Conservation (phyloP, 768 basidiomycete genomes). For the Boletus reticuloceps region DNA sequence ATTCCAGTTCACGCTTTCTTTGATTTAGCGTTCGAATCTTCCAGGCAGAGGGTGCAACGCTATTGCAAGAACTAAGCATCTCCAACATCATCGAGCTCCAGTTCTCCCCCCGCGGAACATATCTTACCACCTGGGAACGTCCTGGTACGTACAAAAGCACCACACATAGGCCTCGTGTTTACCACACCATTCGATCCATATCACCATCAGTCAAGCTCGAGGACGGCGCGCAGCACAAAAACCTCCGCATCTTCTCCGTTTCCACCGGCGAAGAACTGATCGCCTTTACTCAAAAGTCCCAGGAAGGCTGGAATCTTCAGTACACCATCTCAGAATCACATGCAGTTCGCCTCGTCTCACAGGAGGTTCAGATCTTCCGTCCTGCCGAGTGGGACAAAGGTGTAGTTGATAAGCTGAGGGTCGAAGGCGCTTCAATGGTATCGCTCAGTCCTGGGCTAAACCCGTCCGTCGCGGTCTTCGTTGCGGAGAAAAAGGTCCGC, state of each 20-base stretch:
- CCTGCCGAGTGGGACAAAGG: conserved; percentile 81
- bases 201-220: conserved; percentile 68
- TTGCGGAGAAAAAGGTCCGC: conserved; percentile 87
- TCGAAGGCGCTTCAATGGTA: conserved; percentile 79
- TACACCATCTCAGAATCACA: conserved; percentile 89
- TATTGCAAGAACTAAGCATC: conserved; percentile 72
- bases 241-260: conserved; percentile 86
- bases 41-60: conserved; percentile 68
- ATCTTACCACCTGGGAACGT: conserved; percentile 94
- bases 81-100: conserved; percentile 78
- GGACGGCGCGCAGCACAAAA: conserved; percentile 90
- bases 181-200: conserved; percentile 4
- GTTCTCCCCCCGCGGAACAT: conserved; percentile 93
- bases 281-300: conserved; percentile 86
- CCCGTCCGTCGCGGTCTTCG: conserved; percentile 87
- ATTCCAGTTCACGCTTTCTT: conserved; percentile 11
- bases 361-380: conserved; percentile 81
- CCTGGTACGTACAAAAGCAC: conserved; percentile 47
- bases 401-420: conserved; percentile 74
- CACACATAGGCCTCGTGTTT: conserved; percentile 24
- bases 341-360: conserved; percentile 74
- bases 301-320: conserved; percentile 88
- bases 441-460: conserved; percentile 81
- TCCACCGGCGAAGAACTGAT: conserved; percentile 85
- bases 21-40: conserved; percentile 69